Evolutionary conservation across 2,329 filamentous ascomycete species (phyloP), one percentile per base, ranked within the genome.

Genomic region (Stachybotrys elegans): DNA sequence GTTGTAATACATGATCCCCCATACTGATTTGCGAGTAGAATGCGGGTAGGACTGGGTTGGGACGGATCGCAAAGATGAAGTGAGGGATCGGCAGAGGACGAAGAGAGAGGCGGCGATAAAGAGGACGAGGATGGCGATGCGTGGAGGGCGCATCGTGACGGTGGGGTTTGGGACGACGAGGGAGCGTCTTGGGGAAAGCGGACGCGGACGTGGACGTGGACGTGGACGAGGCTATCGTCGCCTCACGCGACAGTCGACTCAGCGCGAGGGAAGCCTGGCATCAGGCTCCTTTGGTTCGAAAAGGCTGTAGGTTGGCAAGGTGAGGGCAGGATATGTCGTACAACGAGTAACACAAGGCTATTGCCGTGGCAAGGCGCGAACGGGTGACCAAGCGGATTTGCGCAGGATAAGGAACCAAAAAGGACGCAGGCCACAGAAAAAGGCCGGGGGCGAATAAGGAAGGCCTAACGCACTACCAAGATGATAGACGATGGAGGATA

Each of bases 1-100:
- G 47, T 81, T 82, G 64, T 88, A 86, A 51, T 84, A 84, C 65
- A 88, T 81, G 51, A 88, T 70, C 31, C 62, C 57, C 52, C 62
- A 62, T 31, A 63, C 50, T 6, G 60, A 57, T 36, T 54, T 57
- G n/a, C n/a, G n/a, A n/a, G n/a, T n/a, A n/a, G n/a, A n/a, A n/a
- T n/a, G n/a, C n/a, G n/a, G n/a, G n/a, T n/a, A n/a, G 36, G 49
- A 48, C 21, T 54, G 41, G 39, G 48, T 49, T 40, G 50, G 23
- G 25, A 49, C 51, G 34, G 56, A 40, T 38, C 56, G 52, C 46
- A 55, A 53, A 35, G 53, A 47, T 32, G 47, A 52, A 52, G 51
- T 54, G 53, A 79, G 57, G 47, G 74, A 69, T 51, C 76, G 76
- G 57, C 71, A 75, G 49, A 79, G 62, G 55, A 80, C 67, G 60